A percentile compares a stretch with the other conserved stretches of the same genome.
phyloP scores from a whole-genome alignment of 73 alveolate species.

The Tetrahymena elliotti region DNA sequence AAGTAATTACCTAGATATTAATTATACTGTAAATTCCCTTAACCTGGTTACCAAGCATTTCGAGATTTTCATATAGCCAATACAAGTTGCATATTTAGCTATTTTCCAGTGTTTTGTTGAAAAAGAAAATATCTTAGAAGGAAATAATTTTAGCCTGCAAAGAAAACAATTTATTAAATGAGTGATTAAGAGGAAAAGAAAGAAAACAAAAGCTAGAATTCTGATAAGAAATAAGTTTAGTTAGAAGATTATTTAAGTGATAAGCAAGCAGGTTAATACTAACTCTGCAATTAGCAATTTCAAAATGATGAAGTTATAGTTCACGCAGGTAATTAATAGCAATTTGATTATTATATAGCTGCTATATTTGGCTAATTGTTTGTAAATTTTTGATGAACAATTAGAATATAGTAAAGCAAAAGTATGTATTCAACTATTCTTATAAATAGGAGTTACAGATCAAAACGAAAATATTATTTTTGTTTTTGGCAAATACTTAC shows the following conservation, averaged over 20 bases:
- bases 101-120: neutral
- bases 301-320: neutral
- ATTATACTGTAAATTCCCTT: too few relatives aligned
- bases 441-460: neutral
- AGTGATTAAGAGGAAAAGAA: neutral
- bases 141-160: neutral
- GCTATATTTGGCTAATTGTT: neutral
- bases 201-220: neutral
- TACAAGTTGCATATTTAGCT: neutral
- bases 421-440: neutral
- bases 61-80: neutral
- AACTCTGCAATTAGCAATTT: neutral
- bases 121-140: neutral
- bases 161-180: neutral
- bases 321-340: neutral
- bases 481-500: neutral
- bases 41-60: too few relatives aligned
- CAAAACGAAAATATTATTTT: neutral
- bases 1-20: neutral
- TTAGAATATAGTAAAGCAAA: neutral
- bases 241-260: neutral
- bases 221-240: neutral
- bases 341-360: neutral
- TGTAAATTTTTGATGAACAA: neutral
- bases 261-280: neutral